A percentile compares a stretch with the other conserved stretches of the same genome.
Evolutionary conservation across 148 eudicot genomes (phyloP).

Genomic region (Mesembryanthemum crystallinum): DNA sequence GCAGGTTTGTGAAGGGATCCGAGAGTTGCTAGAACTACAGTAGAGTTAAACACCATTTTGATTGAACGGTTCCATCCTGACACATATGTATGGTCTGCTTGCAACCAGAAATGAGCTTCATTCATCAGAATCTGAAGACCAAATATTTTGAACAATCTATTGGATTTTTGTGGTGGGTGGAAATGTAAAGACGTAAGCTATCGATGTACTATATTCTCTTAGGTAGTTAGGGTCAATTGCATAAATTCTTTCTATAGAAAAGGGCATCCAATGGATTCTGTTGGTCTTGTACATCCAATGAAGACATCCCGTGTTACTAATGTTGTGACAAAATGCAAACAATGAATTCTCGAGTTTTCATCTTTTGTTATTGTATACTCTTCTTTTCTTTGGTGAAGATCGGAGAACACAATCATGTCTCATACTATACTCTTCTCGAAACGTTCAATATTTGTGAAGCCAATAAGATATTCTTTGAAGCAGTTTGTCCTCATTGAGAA

Average conservation of each 20-base stretch:
- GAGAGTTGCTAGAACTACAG: constrained; percentile 67
- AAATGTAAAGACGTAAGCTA: constrained; percentile 8
- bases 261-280: neutral
- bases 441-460: too few relatives aligned
- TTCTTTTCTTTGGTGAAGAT: too few relatives aligned
- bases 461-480: too few relatives aligned
- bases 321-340: too few relatives aligned
- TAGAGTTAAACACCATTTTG: constrained; percentile 11
- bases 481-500: too few relatives aligned
- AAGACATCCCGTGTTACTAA: neutral
- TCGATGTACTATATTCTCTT: neutral
- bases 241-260: neutral
- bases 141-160: neutral
- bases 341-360: too few relatives aligned
- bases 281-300: neutral
- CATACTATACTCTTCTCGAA: too few relatives aligned
- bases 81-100: constrained; percentile 3
- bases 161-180: neutral
- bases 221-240: neutral
- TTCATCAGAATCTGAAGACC: neutral
- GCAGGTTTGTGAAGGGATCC: constrained; percentile 80
- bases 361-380: too few relatives aligned
- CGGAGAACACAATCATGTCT: too few relatives aligned
- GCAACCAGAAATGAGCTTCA: constrained; percentile 1
- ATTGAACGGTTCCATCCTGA: neutral